Conservation (phyloP, 495 filamentous ascomycete species). For the Neurospora sp. region DNA sequence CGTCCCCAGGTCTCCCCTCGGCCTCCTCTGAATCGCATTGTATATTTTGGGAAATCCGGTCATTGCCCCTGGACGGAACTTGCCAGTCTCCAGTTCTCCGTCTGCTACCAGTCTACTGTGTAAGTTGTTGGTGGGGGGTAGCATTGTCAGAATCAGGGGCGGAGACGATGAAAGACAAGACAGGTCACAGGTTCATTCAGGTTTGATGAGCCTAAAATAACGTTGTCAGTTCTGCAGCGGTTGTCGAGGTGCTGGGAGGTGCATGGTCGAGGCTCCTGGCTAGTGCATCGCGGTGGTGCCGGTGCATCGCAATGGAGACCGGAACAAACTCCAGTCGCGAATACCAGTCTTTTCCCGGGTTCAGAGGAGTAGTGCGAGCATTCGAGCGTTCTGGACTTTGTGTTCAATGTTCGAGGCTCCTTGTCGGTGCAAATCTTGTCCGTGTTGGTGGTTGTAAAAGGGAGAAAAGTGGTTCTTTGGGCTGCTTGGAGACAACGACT, state of each 20-base stretch:
- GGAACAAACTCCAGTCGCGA: not conserved
- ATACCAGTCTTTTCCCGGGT: not conserved
- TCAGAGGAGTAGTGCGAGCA: not conserved
- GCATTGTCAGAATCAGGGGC: not conserved
- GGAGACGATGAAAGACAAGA: not conserved
- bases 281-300: not conserved
- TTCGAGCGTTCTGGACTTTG: not conserved
- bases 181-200: not conserved
- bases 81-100: not conserved
- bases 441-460: not conserved
- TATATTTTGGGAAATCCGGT: not conserved
- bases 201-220: conserved; percentile 1
- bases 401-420: not conserved
- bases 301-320: not conserved
- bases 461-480: not conserved
- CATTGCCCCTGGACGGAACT: not conserved
- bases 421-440: not conserved
- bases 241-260: not conserved
- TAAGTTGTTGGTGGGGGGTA: not conserved
- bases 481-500: not conserved
- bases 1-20: not conserved
- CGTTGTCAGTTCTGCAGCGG: not conserved
- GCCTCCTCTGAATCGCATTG: not conserved
- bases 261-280: not conserved
- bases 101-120: no score